Evolutionary conservation across 352 stramenopile genomes (phyloP), one percentile per base, ranked within the genome.

Genomic region (Phytophthora sp.): DNA sequence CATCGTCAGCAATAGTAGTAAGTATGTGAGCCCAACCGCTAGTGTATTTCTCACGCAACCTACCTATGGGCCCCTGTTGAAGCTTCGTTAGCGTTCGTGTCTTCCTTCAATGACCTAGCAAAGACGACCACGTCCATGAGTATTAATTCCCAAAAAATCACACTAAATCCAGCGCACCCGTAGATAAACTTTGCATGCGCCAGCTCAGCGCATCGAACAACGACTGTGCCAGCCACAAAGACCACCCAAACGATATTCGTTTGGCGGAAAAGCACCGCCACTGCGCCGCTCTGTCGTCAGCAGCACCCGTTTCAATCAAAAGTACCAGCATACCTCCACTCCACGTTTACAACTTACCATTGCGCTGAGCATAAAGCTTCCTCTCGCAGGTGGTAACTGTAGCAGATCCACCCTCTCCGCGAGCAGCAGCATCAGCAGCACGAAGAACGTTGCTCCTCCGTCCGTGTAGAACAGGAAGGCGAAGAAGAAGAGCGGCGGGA

Each of bases 391-490:
- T 4, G 67, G 73, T 17, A 70, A 71, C 34, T 72, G 62, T 32
- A 69, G 39, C 41, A 88, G 30, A 24, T 91, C 68, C 46, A 88
- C 82, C 18, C 46, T 56, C 38, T 84, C 74, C 4, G 87, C 84
- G 12, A 93, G 66, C 26, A 75, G 78, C 52, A 87, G 78, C 77
- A 95, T 96, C 13, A 94, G 72, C 35, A 97, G 64, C 60, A 97
- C 86, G 43, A 97, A 97, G 65, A 96, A 97, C 13, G 79, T 86
- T 4, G 89, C 82, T 23, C 87, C 89, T 35, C 65, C 67, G 62
- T 98, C 92, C 41, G 92, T 98, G 78, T 98, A 97, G 56, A 91
- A 96, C 10, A 98, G 54, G 49, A 95, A 96, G 15, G 77, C 62
- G 55, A 96, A 97, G 68, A 97, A 97, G 52, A 96, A 89, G 7